A percentile compares a stretch with the other conserved stretches of the same genome.
Evolutionary conservation across 225 moss, liverwort and hornwort species (phyloP).

Genomic region (Pseudoscleropodium purum): DNA sequence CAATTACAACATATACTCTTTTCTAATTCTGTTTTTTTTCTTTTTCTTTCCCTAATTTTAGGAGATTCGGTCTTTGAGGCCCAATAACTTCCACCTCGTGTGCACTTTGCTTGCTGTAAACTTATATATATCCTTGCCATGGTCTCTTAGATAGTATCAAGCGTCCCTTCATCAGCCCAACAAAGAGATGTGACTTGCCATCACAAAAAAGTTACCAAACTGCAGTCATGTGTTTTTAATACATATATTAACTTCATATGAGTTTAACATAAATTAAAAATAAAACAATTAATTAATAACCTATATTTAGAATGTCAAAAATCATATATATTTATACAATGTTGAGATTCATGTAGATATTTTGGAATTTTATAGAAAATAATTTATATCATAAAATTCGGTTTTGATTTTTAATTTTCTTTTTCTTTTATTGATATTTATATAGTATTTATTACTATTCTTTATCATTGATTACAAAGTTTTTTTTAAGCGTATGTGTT

Average conservation of each 20-base stretch:
- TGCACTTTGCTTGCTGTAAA: background rate
- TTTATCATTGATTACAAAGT: no score
- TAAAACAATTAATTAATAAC: no score
- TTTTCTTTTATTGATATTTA: background rate
- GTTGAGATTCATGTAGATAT: accelerated
- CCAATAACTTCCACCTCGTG: background rate
- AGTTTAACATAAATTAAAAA: background rate
- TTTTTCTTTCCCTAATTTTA: background rate
- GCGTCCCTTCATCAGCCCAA: no score
- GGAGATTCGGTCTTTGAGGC: no score
- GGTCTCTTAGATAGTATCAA: no score
- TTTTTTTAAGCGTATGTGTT: accelerated
- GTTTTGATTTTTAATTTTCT: background rate
- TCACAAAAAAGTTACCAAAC: background rate
- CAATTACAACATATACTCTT: background rate
- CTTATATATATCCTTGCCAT: background rate
- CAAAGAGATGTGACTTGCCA: background rate
- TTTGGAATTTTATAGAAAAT: accelerated
- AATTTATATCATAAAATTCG: background rate
- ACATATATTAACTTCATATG: no score
- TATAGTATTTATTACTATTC: background rate
- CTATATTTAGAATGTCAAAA: background rate
- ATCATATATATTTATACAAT: background rate
- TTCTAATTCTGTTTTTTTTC: background rate
- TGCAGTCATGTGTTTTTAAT: background rate